These are phyloP conservation scores for Apostasia ramifera DNA, from an alignment of 106 monocot genomes.

Conservation along the genomic window DNA sequence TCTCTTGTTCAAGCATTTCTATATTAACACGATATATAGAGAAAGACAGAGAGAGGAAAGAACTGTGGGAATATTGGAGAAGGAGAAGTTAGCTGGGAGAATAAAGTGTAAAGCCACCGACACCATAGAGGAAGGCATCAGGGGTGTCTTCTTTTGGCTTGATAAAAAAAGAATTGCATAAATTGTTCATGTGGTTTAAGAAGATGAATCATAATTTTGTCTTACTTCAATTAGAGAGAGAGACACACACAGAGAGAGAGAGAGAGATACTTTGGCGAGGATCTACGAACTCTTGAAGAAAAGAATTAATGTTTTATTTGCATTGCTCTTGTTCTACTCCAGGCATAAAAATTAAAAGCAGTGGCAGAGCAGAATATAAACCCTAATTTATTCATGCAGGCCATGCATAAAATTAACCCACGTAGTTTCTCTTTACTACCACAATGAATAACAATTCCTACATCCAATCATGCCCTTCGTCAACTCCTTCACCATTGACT, in stretches of 20 bases:
- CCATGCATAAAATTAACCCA: conserved; percentile 9
- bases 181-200: neutral
- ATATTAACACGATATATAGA: too few species aligned
- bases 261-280: neutral
- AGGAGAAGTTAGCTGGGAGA: conserved; percentile 4
- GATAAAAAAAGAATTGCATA: neutral
- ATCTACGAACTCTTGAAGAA: conserved; percentile 6
- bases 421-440: conserved; percentile 4
- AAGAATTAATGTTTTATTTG: conserved; percentile 10
- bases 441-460: too few species aligned
- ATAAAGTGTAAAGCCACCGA: conserved; percentile 31
- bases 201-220: conserved; percentile 11
- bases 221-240: conserved; percentile 1
- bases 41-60: neutral
- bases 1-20: too few species aligned
- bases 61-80: neutral
- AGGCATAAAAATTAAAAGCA: neutral
- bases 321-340: neutral
- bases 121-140: conserved; percentile 9
- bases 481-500: too few species aligned
- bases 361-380: neutral
- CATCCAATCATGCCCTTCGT: too few species aligned
- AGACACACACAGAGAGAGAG: neutral
- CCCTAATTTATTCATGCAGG: conserved; percentile 19
- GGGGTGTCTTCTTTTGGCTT: conserved; percentile 1